These are phyloP conservation scores for Ailanthus altissimus DNA, from an alignment of 345 rosid genomes.

Conservation along the genomic window DNA sequence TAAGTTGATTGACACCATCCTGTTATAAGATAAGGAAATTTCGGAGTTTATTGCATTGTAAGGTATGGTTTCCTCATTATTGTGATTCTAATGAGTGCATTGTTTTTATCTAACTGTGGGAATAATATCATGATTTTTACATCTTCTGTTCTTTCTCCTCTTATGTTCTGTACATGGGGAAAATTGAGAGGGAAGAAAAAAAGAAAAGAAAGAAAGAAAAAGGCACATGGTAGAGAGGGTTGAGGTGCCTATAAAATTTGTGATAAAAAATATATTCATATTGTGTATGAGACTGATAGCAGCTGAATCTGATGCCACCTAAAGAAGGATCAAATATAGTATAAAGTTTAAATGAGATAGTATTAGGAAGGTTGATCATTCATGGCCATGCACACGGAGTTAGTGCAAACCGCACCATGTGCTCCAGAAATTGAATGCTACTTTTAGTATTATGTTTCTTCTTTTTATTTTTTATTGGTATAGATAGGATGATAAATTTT, in stretches of 20 bases:
- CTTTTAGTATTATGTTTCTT: neutral
- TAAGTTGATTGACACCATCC: neutral
- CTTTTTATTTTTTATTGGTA: no score
- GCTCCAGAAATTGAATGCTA: neutral
- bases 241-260: neutral
- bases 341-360: constrained; percentile 6
- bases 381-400: constrained; percentile 21
- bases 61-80: neutral
- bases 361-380: constrained; percentile 19
- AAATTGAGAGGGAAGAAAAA: no score
- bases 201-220: no score
- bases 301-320: neutral
- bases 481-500: no score
- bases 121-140: neutral
- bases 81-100: neutral
- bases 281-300: neutral
- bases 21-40: neutral
- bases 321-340: neutral
- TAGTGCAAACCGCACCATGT: constrained; percentile 20
- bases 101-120: neutral
- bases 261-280: neutral
- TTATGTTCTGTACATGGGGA: neutral
- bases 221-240: no score
- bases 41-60: neutral
- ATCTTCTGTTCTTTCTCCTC: neutral